phyloP scores from a whole-genome alignment of 306 rosid genomes.

The Hylodesmum podocarpum region DNA sequence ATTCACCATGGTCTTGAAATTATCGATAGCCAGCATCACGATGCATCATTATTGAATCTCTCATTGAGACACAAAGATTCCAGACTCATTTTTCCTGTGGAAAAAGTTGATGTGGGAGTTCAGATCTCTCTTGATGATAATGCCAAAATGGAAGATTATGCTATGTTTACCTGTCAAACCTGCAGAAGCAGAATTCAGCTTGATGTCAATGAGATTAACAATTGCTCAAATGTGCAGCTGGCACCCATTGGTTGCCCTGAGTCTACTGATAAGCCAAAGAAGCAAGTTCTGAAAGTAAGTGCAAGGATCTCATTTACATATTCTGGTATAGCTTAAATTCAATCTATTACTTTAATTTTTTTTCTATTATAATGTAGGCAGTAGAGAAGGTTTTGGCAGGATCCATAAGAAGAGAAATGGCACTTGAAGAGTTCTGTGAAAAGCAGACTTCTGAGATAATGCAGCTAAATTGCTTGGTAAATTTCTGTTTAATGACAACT shows the following conservation, averaged over 20 bases:
- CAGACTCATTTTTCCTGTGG: conserved; percentile 40
- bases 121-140: conserved; percentile 44
- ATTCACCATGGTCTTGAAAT: conserved; percentile 74
- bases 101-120: conserved; percentile 68
- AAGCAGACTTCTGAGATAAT: conserved; percentile 70
- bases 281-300: conserved; percentile 77
- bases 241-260: conserved; percentile 60
- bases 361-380: conserved; percentile 49
- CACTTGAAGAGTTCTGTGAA: conserved; percentile 73
- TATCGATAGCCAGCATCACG: conserved; percentile 51
- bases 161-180: conserved; percentile 45
- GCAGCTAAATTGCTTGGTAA: conserved; percentile 85
- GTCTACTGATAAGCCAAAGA: conserved; percentile 61
- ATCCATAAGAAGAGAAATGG: conserved; percentile 95
- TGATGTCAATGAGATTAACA: conserved; percentile 48
- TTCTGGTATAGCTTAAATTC: conserved; percentile 13
- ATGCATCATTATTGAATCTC: conserved; percentile 57
- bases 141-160: conserved; percentile 46
- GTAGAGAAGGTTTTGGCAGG: conserved; percentile 92
- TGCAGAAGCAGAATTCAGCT: conserved; percentile 60
- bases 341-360: conserved; percentile 13
- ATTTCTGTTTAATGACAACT: conserved; percentile 27
- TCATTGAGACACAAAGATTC: conserved; percentile 58
- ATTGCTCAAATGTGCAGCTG: conserved; percentile 53
- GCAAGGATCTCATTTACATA: conserved; percentile 19